Conservation (phyloP, 176 grass and related monocot species). For the Guadua angustifolia region DNA sequence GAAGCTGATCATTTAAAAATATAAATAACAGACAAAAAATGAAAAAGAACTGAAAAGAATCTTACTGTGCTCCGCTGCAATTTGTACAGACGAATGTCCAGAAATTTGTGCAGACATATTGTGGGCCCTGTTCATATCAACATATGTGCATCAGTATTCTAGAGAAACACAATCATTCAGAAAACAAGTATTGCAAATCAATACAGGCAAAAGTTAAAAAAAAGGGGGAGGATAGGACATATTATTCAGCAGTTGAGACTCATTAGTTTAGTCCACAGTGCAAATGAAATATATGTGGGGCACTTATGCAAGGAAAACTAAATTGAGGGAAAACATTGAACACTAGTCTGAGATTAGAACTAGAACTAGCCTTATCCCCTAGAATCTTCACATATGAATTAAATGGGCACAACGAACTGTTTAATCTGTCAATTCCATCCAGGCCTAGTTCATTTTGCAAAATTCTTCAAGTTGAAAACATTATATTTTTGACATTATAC, state of each 20-base stretch:
- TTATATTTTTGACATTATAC: neutral
- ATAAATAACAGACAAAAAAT: constrained; percentile 25
- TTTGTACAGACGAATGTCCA: constrained; percentile 97
- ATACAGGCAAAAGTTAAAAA: neutral
- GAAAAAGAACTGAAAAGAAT: constrained; percentile 46
- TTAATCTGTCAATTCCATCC: neutral
- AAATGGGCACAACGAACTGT: neutral
- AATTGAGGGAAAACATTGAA: constrained; percentile 19
- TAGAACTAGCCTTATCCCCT: neutral
- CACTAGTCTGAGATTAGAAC: neutral
- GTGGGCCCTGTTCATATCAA: constrained; percentile 79
- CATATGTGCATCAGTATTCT: constrained; percentile 49
- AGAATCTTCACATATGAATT: neutral
- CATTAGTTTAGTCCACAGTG: constrained; percentile 18
- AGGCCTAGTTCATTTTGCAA: neutral
- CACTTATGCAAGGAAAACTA: constrained; percentile 21
- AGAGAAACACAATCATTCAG: constrained; percentile 8
- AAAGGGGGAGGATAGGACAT: neutral
- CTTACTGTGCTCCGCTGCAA: constrained; percentile 99
- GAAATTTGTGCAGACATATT: constrained; percentile 99
- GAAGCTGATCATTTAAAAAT: constrained; percentile 4
- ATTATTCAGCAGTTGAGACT: constrained; percentile 13
- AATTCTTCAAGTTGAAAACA: neutral
- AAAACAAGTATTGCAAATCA: constrained; percentile 11
- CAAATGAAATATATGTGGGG: constrained; percentile 32